These are phyloP conservation scores for Brassica cretica DNA, from an alignment of 345 rosid species.

Conservation along the genomic window DNA sequence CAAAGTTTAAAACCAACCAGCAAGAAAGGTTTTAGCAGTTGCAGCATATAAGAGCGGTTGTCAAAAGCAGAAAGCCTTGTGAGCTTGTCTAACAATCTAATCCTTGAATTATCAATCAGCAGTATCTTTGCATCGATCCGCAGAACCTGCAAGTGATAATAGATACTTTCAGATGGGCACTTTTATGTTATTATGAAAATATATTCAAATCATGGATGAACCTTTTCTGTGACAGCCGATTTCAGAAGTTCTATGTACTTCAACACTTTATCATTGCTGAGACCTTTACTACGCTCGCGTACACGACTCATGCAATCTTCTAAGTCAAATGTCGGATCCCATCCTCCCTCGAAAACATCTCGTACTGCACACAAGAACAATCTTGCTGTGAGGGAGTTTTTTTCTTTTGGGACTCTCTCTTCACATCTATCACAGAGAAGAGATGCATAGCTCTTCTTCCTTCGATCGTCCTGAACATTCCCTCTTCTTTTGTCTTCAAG, in stretches of 20 bases:
- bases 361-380: constrained; percentile 12
- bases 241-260: not conserved
- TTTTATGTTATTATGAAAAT: not conserved
- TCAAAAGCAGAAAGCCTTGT: not conserved
- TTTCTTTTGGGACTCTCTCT: not conserved
- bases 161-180: not conserved
- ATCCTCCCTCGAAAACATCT: constrained; percentile 27
- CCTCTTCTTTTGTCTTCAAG: not conserved
- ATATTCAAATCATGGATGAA: not conserved
- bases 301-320: constrained; percentile 8
- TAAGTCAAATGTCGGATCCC: not conserved
- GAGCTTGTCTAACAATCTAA: not conserved
- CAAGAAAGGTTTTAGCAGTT: not conserved
- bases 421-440: constrained; percentile 16
- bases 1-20: not conserved
- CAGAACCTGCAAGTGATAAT: not conserved
- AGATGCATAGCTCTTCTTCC: constrained; percentile 30
- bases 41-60: not conserved
- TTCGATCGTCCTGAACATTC: not conserved
- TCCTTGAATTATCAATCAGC: not conserved
- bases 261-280: not conserved
- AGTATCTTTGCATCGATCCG: constrained; percentile 15
- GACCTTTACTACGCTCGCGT: not conserved
- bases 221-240: not conserved
- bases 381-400: not conserved